These are phyloP conservation scores for Gracilaria gracilis DNA, from an alignment of 23 red algal species.

Conservation along the genomic window DNA sequence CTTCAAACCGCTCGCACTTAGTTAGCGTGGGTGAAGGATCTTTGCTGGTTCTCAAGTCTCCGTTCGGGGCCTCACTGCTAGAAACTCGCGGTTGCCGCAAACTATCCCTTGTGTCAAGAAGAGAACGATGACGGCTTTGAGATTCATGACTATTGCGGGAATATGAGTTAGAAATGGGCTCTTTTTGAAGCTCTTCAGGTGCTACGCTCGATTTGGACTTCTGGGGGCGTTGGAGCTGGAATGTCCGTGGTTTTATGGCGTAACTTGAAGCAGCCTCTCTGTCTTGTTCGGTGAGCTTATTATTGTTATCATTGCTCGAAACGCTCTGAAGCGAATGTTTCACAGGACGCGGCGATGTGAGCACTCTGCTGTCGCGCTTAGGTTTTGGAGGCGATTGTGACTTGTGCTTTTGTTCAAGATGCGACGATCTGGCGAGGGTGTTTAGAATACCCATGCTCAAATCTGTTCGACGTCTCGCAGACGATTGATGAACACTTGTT, in stretches of 20 bases:
- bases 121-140: not conserved
- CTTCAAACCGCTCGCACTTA: not conserved
- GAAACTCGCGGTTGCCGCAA: not conserved
- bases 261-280: not conserved
- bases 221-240: not conserved
- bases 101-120: not conserved
- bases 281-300: not conserved
- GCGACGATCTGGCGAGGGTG: not conserved
- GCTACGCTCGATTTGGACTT: not conserved
- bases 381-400: not conserved
- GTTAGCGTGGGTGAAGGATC: not conserved
- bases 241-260: not conserved
- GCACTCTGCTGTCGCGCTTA: not conserved
- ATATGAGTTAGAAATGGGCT: not conserved
- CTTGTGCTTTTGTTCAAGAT: too few relatives aligned
- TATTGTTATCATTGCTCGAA: not conserved
- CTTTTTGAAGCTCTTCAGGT: not conserved
- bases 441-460: slow-evolving; percentile 20
- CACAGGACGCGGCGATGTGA: not conserved
- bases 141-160: not conserved
- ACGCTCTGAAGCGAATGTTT: not conserved
- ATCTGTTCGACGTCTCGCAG: not conserved
- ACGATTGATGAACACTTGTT: not conserved
- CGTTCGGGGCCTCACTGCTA: not conserved
- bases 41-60: not conserved